phyloP scores from a whole-genome alignment of 495 filamentous ascomycete species.

The Aspergillus diversus region DNA sequence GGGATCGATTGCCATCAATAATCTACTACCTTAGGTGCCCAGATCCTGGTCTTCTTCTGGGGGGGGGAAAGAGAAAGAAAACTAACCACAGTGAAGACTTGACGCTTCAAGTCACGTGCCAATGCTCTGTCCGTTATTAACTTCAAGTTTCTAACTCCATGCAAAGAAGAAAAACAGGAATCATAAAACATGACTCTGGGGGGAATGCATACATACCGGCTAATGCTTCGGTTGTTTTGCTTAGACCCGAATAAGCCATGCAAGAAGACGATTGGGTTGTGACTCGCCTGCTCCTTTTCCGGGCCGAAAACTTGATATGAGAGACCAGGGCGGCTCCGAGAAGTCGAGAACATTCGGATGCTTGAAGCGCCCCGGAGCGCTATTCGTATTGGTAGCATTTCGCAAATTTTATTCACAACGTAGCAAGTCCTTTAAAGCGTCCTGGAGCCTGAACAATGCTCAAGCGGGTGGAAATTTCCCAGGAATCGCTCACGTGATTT shows the following conservation, averaged over 20 bases:
- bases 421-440: no score
- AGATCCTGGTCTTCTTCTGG: no score
- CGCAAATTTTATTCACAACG: neutral
- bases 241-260: slow-evolving; percentile 97
- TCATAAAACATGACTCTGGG: no score
- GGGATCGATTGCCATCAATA: slow-evolving; percentile 2
- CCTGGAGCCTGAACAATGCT: no score
- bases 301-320: slow-evolving; percentile 49
- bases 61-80: neutral
- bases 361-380: slow-evolving; percentile 22
- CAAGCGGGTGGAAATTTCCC: slow-evolving; percentile 6
- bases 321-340: slow-evolving; percentile 35
- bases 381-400: slow-evolving; percentile 28
- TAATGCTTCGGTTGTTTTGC: slow-evolving; percentile 93
- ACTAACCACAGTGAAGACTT: slow-evolving; percentile 82
- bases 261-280: slow-evolving; percentile 79
- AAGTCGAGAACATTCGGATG: slow-evolving; percentile 44
- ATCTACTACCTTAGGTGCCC: no score
- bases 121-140: slow-evolving; percentile 60
- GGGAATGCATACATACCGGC: slow-evolving; percentile 73
- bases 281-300: slow-evolving; percentile 36
- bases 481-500: neutral
- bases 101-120: slow-evolving; percentile 77
- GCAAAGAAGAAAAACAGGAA: no score
- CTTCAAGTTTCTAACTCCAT: no score